These are phyloP conservation scores for Elaphomyces granulatus DNA, from an alignment of 495 filamentous ascomycete genomes.

Conservation along the genomic window DNA sequence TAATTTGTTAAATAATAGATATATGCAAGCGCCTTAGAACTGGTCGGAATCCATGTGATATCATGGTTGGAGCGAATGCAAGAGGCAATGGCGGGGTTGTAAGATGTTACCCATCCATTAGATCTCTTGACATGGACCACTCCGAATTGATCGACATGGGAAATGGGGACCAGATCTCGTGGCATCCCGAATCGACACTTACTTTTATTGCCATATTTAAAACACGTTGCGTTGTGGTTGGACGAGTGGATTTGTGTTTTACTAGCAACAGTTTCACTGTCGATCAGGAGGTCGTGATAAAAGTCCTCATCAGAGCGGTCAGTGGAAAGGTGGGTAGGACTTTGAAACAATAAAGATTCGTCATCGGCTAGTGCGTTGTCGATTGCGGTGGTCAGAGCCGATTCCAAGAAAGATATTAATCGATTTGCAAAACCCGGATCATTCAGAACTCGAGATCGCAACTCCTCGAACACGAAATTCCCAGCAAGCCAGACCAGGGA, in stretches of 20 bases:
- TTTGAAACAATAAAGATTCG: too few species aligned
- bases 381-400: too few species aligned
- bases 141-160: constrained; percentile 3
- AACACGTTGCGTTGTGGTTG: constrained; percentile 6
- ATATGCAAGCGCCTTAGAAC: constrained; percentile 6
- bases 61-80: constrained; percentile 10
- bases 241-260: too few species aligned
- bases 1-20: constrained; percentile 15
- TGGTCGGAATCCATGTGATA: constrained; percentile 8
- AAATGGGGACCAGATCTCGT: neutral
- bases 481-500: too few species aligned
- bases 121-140: constrained; percentile 5
- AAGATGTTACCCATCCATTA: constrained; percentile 5
- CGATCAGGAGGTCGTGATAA: neutral
- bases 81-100: constrained; percentile 7
- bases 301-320: constrained; percentile 3
- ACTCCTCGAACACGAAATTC: too few species aligned
- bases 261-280: too few species aligned
- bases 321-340: too few species aligned
- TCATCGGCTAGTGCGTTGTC: too few species aligned
- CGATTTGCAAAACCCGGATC: too few species aligned
- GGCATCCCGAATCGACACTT: constrained; percentile 12
- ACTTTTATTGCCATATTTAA: constrained; percentile 7
- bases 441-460: too few species aligned
- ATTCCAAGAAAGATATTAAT: too few species aligned